Evolutionary conservation across 306 rosid species (phyloP), one percentile per base, ranked within the genome.

Genomic region (Rosa persica): DNA sequence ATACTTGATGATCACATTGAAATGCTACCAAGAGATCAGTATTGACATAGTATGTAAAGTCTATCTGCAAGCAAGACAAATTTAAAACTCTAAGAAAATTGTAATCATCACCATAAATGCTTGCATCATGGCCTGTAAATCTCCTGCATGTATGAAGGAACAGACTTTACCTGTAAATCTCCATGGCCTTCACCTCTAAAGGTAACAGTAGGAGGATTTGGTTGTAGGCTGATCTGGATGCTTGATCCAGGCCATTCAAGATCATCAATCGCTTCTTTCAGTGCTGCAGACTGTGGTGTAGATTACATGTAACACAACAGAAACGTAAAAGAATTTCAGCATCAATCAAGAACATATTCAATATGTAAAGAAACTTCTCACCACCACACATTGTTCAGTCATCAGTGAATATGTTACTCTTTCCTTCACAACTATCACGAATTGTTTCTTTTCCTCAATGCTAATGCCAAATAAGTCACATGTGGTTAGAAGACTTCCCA

Each of bases 221-320:
- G 93, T 81, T 88, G 89, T 79, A 94, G 79, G 74, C 67, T 82
- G 74, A 94, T 87, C 83, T 88, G 93, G 84, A 94, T 86, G 85
- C 95, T 94, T 70, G 98, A 88, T 54, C 98, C 98, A 66, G 97
- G 98, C 97, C 97, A 92, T 80, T 94, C 97, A 73, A 94, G 98
- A 92, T 94, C 97, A 78, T 94, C 98, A 75, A 94, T 87, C 47
- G 97, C 98, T 85, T 94, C 98, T 85, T 94, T 92, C 68, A 94
- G 83, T 27, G 89, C 93, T 78, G 95, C 95, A 76, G 97, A 90
- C 98, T 94, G 83, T 38, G 58, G 82, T 67, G 46, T 34, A 65
- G 72, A 83, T 76, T 68, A 70, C 79, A 17, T 60, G 81, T 48
- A 8, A 61, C 16, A 47, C 19, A 40, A 81, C 16, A 22, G 34